Evolutionary conservation across 352 stramenopile species (phyloP), one percentile per base, ranked within the genome.

Genomic region (Phytophthora tubulina): DNA sequence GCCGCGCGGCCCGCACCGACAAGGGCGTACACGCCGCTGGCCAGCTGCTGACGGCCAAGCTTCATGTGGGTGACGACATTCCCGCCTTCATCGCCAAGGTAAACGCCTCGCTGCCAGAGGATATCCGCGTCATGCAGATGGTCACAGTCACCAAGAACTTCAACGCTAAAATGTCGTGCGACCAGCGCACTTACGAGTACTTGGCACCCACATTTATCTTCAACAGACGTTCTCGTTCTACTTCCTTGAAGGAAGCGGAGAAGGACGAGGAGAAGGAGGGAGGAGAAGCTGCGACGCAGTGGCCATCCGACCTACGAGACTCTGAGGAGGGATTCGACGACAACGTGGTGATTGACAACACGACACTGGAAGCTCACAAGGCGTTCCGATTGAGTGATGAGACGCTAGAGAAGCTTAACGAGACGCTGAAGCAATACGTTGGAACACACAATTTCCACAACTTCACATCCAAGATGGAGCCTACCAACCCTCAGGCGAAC

Each of bases 361-460:
- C 76, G 66, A 92, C 82, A 46, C 79, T 94, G 15, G 77, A 88
- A 46, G 73, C 78, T 38, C 88, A 97, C 71, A 87, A 88, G 50
- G 70, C 79, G 11, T 97, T 95, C 67, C 88, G 88, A 38, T 72
- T 96, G 54, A 79, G 75, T 55, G 76, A 86, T 32, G 79, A 84
- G 6, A 91, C 78, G 27, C 72, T 82, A 53, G 72, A 73, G 14
- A 38, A 62, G 27, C 68, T 98, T 8, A 85, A 91, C 39, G 62
- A 63, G 9, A 84, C 81, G 36, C 72, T 97, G 32, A 75, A 78
- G 15, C 53, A 84, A 46, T 98, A 88, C 62, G 77, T 92, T 50
- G 94, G 94, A 27, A 98, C 92, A 27, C 92, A 97, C 76, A 97
- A 97, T 70, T 98, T 97, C 70, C 97, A 99, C 85, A 99, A 99